Evolutionary conservation across 164 flowering plant species (phyloP), one percentile per base, ranked within the genome.

Genomic region (Vitis labrusca): DNA sequence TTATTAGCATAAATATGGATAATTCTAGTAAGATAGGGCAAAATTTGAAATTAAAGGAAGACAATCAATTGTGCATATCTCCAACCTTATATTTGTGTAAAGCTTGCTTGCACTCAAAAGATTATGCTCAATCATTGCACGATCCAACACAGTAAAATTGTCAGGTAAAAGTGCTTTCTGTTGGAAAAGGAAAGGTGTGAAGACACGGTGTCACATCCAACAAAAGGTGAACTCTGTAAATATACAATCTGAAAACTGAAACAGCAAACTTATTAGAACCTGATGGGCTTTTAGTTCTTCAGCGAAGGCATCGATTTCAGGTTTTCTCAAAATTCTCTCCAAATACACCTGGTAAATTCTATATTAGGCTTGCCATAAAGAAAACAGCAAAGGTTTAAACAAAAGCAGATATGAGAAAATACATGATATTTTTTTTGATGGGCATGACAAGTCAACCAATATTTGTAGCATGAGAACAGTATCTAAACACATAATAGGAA

Each of bases 101-200:
- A 95, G 94, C 82, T 95, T 95, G 87, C 99, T 95, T 55, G 99
- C 95, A 85, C 99, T 93, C 57, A 91, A 77, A 72, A 95, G 99
- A 81, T 93, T 93, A 81, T 95, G 99, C 84, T 95, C 99, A 77
- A 95, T 95, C 99, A 95, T 95, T 32, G 99, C 99, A 76, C 98
- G 97, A 78, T 95, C 98, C 64, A 95, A 83, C 67, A 95, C 99
- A 68, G 98, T 95, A 73, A 87, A 93, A 68, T 91, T 95, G 78
- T 95, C 99, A 3, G 99, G 98, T 67, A 95, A 72, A 76, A 85
- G 80, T 57, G 99, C 98, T 93, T 93, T 86, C 99, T 95, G 92
- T 74, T 56, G 51, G 65, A 47, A 71, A 61, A 63, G 5, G 56
- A 44, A 59, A 3, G 32, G 66, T 69, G 55, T 73, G 50, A 53